Conservation (phyloP, 73 alveolate genomes). For the Tetrahymena elliotti region DNA sequence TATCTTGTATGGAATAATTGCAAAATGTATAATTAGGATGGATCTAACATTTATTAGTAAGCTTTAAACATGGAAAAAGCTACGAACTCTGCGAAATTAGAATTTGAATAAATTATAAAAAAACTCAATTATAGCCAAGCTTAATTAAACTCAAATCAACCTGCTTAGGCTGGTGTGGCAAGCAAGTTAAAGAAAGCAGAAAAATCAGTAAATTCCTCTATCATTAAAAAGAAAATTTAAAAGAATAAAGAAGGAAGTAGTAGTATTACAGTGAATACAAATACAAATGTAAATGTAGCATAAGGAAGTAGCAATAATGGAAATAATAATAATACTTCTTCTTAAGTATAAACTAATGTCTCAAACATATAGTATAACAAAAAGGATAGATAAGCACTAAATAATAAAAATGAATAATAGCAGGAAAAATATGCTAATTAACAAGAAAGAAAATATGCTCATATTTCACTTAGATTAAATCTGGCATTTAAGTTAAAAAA, state of each 20-base stretch:
- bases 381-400: not conserved
- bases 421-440: not conserved
- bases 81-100: not conserved
- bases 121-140: not conserved
- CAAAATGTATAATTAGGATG: slow-evolving; percentile 22
- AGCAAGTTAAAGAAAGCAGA: not conserved
- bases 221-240: not conserved
- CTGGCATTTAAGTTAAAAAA: not conserved
- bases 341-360: not conserved
- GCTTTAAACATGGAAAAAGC: slow-evolving; percentile 14
- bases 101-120: not conserved
- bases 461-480: not conserved
- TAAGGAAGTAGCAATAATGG: not conserved
- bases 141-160: not conserved
- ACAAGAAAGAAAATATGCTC: not conserved
- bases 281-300: not conserved
- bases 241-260: not conserved
- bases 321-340: no score
- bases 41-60: slow-evolving; percentile 16
- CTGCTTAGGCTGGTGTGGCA: not conserved
- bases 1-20: slow-evolving; percentile 17
- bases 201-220: not conserved
- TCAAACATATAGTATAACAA: not conserved
- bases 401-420: not conserved
- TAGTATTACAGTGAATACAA: not conserved